A percentile compares a stretch with the other conserved stretches of the same genome.
phyloP scores from a whole-genome alignment of 2,329 filamentous ascomycete genomes.

The Diaporthe humulicola region DNA sequence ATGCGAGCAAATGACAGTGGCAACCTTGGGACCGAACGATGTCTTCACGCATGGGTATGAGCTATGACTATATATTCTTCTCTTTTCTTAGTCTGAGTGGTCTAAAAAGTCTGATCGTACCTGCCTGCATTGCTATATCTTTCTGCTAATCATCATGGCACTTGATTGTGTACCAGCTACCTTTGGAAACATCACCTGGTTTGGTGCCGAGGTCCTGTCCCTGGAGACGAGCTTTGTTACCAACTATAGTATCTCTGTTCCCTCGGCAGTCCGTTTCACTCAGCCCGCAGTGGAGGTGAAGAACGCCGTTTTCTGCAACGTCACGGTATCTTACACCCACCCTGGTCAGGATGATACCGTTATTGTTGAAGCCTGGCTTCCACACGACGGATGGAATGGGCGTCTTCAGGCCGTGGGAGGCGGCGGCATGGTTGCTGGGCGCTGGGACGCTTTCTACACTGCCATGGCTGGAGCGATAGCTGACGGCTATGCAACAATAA shows the following conservation, averaged over 20 bases:
- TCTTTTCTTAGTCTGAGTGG: neutral
- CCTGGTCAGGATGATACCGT: constrained; percentile 12
- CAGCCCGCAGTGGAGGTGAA: neutral
- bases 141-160: neutral
- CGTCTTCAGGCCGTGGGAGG: constrained; percentile 20
- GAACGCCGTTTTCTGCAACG: constrained; percentile 18
- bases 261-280: neutral
- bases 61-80: neutral
- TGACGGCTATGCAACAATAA: constrained; percentile 45
- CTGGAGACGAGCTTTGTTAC: neutral
- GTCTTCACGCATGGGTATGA: neutral
- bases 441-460: neutral
- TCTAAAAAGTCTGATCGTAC: too few species aligned
- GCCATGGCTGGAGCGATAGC: constrained; percentile 42
- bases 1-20: neutral
- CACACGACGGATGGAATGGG: constrained; percentile 15
- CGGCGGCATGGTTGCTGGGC: constrained; percentile 18
- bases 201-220: neutral
- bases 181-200: neutral
- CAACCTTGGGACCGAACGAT: neutral
- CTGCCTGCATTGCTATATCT: neutral
- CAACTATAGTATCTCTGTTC: neutral
- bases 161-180: neutral
- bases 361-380: constrained; percentile 19
- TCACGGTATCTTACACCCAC: constrained; percentile 20